Conservation (phyloP, 495 filamentous ascomycete genomes). For the Trypethelium eluteriae region DNA sequence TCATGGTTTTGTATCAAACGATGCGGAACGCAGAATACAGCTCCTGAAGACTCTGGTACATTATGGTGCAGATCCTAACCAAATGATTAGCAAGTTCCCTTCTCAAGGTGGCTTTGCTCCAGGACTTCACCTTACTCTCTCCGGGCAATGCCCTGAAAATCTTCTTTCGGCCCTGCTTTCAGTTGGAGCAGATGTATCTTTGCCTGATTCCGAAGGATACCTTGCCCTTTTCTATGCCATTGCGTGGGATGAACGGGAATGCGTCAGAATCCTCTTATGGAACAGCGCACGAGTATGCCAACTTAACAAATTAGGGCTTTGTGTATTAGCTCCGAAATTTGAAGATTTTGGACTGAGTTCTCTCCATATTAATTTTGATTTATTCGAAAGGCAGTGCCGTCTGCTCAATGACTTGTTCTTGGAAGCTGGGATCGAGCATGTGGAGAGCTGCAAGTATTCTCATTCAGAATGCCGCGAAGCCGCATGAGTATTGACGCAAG, state of each 20-base stretch:
- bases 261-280: constrained; percentile 8
- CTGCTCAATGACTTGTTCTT: background rate
- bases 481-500: background rate
- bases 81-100: background rate
- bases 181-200: background rate
- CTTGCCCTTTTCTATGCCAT: constrained; percentile 7
- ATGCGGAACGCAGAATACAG: constrained; percentile 5
- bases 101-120: constrained; percentile 9
- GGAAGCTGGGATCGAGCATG: background rate
- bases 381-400: background rate
- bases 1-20: background rate
- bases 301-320: background rate
- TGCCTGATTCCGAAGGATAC: background rate
- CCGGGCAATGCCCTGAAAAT: background rate
- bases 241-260: constrained; percentile 3
- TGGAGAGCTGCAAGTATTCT: constrained; percentile 7
- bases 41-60: background rate
- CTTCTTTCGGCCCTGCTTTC: constrained; percentile 5
- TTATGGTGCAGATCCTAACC: constrained; percentile 4
- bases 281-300: constrained; percentile 4
- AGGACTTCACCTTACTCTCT: constrained; percentile 1
- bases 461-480: background rate
- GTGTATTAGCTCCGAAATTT: background rate
- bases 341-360: constrained; percentile 2
- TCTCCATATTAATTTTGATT: background rate